phyloP scores from a whole-genome alignment of 1,284 basidiomycete species.

The Leccinum subfulvum region DNA sequence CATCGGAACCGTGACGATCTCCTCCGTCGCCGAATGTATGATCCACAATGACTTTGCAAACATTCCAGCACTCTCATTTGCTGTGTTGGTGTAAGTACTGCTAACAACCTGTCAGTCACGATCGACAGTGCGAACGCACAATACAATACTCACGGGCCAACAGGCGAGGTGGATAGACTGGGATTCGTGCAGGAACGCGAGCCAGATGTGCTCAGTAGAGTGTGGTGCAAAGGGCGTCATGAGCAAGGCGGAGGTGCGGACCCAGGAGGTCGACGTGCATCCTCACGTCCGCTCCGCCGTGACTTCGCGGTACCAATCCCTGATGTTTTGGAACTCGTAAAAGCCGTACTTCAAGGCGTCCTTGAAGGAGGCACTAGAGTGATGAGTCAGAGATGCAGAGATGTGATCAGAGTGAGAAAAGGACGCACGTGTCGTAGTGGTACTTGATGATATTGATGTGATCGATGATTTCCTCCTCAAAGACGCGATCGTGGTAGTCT shows the following conservation, averaged over 20 bases:
- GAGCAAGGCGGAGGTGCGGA: constrained; percentile 78
- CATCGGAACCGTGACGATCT: no score
- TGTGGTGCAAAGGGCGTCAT: constrained; percentile 92
- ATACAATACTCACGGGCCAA: constrained; percentile 43
- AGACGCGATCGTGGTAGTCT: constrained; percentile 82
- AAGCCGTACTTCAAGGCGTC: constrained; percentile 94
- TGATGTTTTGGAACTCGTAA: constrained; percentile 90
- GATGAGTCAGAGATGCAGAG: constrained; percentile 1
- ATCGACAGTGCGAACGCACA: no score
- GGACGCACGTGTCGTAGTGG: constrained; percentile 75
- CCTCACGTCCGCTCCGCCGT: constrained; percentile 69
- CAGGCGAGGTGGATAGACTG: constrained; percentile 80
- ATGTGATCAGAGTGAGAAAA: background rate
- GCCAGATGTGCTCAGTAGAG: constrained; percentile 92
- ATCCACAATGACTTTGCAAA: no score
- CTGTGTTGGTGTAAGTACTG: no score
- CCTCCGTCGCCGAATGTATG: no score
- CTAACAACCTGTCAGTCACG: no score
- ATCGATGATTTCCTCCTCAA: constrained; percentile 82
- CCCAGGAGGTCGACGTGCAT: constrained; percentile 92
- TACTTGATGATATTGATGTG: constrained; percentile 79
- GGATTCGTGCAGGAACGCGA: constrained; percentile 69
- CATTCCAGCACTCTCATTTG: no score
- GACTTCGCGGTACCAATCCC: constrained; percentile 97
- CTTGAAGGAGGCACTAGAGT: constrained; percentile 85